Base-by-base conservation (phyloP, 345 rosid species). In the Syzygium grande region DNA sequence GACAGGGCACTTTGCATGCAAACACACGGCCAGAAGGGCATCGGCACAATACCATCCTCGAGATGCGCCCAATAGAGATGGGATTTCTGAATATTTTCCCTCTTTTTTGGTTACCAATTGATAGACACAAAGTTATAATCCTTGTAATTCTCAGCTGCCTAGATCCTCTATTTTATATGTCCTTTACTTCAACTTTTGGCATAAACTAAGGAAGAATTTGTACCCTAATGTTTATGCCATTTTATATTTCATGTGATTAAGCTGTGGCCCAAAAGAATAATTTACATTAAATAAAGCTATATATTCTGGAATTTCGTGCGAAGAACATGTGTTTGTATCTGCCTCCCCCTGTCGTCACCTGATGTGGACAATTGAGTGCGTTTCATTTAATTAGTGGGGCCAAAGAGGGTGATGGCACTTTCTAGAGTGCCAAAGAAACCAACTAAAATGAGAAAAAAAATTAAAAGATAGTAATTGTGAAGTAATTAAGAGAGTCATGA, bases 301-400 rank as follows among this genome's bases (percentile, higher is more conserved):
- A 73, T 2, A 73, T 73, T 38, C 27, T 23, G 3, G 27, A 73
- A 38, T 38, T 34, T 68, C 23, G 3, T 17, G 46, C 0, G 12
- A 2, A 19, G 23, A 68, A 4, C 79, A 0, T 6, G 9, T 8
- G 43, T 68, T 0, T 17, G 2, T 0, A 19, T 22, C 0, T 19
- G 1, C 49, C 83, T 14, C 4, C 38, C 13, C 30, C 21, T 10
- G 49, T 38, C 14, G 0, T 38, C 0, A 0, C 14, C 0, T 73
- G 12, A 38, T 38, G 27, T 6, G 2, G 83, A 73, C 49, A 73
- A 73, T 73, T 6, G 23, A 73, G 49, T 38, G 2, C 4, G 9
- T 1, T 68, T 34, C 9, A 34, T 17, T 19, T 34, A 38, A 9
- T 73, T 73, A 9, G 49, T 0, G 25, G 8, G 1, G 6, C 0